Evolutionary conservation across 2,329 filamentous ascomycete species (phyloP).

Genomic region (Fusarium palustre): DNA sequence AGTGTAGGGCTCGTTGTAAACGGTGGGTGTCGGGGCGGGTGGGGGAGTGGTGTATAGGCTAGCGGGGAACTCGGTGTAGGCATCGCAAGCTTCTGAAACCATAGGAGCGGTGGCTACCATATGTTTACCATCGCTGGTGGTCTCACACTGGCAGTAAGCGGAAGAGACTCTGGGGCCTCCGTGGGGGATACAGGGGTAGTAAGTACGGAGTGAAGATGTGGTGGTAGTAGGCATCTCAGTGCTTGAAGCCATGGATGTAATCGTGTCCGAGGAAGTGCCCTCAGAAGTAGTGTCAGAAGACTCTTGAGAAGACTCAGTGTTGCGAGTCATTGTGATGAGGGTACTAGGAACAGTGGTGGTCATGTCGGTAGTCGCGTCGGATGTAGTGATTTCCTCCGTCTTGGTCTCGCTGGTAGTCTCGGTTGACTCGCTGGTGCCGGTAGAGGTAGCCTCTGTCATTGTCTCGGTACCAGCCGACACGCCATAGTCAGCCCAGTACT

Average conservation of each 20-base stretch:
- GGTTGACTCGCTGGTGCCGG: neutral
- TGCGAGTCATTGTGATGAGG: conserved; percentile 16
- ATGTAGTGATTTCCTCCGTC: neutral
- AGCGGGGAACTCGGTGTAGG: conserved; percentile 12
- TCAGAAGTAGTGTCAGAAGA: neutral
- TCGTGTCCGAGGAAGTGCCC: neutral
- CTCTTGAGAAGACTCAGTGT: neutral
- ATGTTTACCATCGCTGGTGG: conserved; percentile 1
- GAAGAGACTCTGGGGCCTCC: neutral
- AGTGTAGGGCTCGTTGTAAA: conserved; percentile 7
- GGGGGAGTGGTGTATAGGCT: conserved; percentile 9
- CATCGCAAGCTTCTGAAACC: neutral
- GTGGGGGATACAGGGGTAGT: conserved; percentile 4
- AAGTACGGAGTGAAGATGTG: neutral
- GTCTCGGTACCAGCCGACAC: neutral
- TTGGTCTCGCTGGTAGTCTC: neutral
- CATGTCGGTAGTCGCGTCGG: neutral
- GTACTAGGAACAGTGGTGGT: conserved; percentile 7
- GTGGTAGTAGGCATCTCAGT: neutral
- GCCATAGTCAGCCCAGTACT: neutral
- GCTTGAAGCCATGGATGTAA: neutral
- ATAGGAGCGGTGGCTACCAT: conserved; percentile 5
- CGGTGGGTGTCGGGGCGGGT: neutral
- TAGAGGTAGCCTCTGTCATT: neutral
- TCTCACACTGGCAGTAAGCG: conserved; percentile 16